These are phyloP conservation scores for Allomyces macrogynus DNA, from an alignment of 192 early-diverging fungal species.

Conservation along the genomic window DNA sequence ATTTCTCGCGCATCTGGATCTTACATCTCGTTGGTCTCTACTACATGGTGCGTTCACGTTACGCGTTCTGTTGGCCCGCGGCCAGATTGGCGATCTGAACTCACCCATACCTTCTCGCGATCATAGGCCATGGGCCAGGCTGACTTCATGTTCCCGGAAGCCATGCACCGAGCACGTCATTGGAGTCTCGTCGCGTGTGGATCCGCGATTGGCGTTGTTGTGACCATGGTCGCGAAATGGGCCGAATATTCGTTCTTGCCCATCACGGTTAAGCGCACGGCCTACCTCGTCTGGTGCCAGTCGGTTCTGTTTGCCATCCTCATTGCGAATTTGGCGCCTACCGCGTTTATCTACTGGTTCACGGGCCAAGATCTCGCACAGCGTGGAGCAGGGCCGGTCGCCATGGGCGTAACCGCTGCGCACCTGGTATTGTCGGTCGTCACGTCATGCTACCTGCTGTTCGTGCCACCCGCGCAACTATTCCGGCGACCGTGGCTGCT, in stretches of 20 bases:
- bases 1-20: slow-evolving; percentile 71
- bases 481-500: slow-evolving; percentile 19
- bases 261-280: slow-evolving; percentile 6
- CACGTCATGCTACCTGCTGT: slow-evolving; percentile 39
- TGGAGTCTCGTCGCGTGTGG: background rate
- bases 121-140: slow-evolving; percentile 17
- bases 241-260: slow-evolving; percentile 8
- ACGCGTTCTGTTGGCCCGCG: slow-evolving; percentile 29
- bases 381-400: slow-evolving; percentile 15
- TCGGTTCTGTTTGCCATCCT: slow-evolving; percentile 35
- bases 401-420: slow-evolving; percentile 35
- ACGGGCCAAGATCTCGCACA: background rate
- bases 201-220: slow-evolving; percentile 4
- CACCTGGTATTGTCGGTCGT: slow-evolving; percentile 49
- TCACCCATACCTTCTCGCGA: slow-evolving; percentile 7
- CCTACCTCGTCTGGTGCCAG: slow-evolving; percentile 25
- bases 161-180: slow-evolving; percentile 20
- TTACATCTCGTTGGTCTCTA: slow-evolving; percentile 64
- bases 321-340: slow-evolving; percentile 37
- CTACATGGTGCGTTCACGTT: slow-evolving; percentile 40
- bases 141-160: slow-evolving; percentile 12
- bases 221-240: slow-evolving; percentile 12
- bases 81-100: slow-evolving; percentile 30
- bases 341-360: slow-evolving; percentile 32
- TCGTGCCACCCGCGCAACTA: slow-evolving; percentile 41